Base-by-base conservation (phyloP, 2,329 filamentous ascomycete genomes). In the Helotiales sp. region DNA sequence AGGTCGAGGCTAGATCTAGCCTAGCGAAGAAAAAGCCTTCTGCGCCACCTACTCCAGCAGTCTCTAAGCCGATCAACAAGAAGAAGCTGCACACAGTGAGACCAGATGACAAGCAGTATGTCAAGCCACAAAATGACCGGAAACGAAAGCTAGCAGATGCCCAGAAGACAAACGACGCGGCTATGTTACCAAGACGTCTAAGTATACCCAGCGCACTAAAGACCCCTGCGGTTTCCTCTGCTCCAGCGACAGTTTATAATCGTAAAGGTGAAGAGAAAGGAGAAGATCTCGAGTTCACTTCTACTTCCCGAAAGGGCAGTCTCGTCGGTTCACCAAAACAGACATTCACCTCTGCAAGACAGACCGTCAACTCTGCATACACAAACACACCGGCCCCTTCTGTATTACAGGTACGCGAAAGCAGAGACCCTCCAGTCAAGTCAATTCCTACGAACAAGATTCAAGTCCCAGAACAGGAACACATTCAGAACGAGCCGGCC, bases 81-180 rank as follows among this genome's bases (percentile, higher is more conserved):
- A 49, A 27, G 6, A 66, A 64, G n/a, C 25, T 66, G 24, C 61
- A 68, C 27, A 44, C 44, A 29, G 12, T 63, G n/a, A 58, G 57
- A 25, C 62, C 59, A 25, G 63, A 67, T 10, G 63, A 64, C 36
- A 60, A 62, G 49, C 58, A 55, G 19, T 50, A 42, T 19, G 27
- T 60, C 31, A 66, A 63, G 51, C 51, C 52, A 62, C 61, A 40
- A 54, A 12, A 10, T 27, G 10, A 30, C 15, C 31, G 33, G 10
- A 48, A 55, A 49, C 44, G 54, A 10, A 60, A 60, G 47, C 51
- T 48, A 46, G n/a, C 36, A 6, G 29, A 33, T 5, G 4, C 19
- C 15, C 29, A 55, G 17, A 47, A 34, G 2, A 31, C 44, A 22
- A 36, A 27, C 10, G 40, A 44, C 5, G 13, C n/a, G 5, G 24